Percentiles rank a stretch among this genome's conserved stretches.
These are phyloP conservation scores for Oropetium thomaeum DNA, from an alignment of 176 grass and related monocot genomes.

Conservation along the genomic window DNA sequence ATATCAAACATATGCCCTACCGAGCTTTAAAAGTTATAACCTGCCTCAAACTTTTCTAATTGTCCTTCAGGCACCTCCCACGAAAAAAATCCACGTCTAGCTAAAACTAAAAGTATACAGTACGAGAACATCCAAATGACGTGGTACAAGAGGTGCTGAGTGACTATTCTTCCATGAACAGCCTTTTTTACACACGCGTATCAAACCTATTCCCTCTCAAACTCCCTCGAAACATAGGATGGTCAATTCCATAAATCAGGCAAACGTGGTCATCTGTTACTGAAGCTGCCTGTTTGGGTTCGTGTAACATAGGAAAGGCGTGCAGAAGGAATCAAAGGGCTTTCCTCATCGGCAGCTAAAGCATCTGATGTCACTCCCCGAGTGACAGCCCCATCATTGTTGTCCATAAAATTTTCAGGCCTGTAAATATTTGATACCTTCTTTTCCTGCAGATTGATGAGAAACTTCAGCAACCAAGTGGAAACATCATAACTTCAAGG, in stretches of 20 bases:
- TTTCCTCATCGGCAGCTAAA: conserved; percentile 63
- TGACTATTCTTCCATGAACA: conserved; percentile 5
- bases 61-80: conserved; percentile 1
- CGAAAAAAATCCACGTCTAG: not conserved
- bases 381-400: conserved; percentile 26
- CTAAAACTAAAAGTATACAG: not conserved
- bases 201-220: conserved; percentile 22
- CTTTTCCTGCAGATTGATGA: conserved; percentile 57
- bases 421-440: conserved; percentile 51
- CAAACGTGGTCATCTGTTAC: conserved; percentile 57
- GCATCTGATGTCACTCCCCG: conserved; percentile 49
- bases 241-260: conserved; percentile 29
- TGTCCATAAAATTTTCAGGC: conserved; percentile 47
- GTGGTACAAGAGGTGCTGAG: conserved; percentile 2
- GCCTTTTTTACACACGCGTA: conserved; percentile 12
- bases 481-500: conserved; percentile 1
- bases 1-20: conserved; percentile 21
- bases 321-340: conserved; percentile 64
- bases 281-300: conserved; percentile 55
- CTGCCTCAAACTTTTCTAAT: conserved; percentile 12
- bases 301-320: conserved; percentile 72
- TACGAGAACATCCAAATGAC: not conserved
- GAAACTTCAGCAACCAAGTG: not conserved
- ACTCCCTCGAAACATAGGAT: not conserved
- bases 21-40: not conserved